A percentile compares a stretch with the other conserved stretches of the same genome.
These are phyloP conservation scores for Knufia petricola DNA, from an alignment of 2,329 filamentous ascomycete species.

Conservation along the genomic window DNA sequence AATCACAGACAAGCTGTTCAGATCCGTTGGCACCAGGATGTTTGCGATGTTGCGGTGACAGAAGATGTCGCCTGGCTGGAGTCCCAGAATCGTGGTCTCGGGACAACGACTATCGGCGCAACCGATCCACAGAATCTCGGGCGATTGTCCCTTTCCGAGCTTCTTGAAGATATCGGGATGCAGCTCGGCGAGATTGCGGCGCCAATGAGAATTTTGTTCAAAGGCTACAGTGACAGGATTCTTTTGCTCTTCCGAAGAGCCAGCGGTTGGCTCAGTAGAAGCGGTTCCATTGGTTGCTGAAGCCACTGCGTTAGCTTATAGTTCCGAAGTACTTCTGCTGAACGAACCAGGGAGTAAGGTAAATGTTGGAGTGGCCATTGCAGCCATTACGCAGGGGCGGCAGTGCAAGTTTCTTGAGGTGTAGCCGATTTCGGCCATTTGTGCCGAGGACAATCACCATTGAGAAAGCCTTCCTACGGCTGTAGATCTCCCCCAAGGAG, in stretches of 20 bases:
- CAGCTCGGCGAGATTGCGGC: conserved; percentile 20
- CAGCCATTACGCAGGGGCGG: background rate
- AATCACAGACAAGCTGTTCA: conserved; percentile 65
- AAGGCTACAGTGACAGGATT: conserved; percentile 21
- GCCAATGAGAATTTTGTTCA: conserved; percentile 22
- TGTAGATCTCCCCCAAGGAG: too few relatives aligned
- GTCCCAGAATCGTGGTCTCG: conserved; percentile 63
- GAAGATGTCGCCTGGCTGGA: conserved; percentile 76
- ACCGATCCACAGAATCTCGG: conserved; percentile 65
- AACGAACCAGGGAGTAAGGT: too few relatives aligned
- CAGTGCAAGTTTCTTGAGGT: background rate
- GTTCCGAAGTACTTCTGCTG: background rate
- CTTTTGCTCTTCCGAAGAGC: background rate
- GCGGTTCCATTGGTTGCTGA: background rate
- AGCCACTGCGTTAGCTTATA: background rate
- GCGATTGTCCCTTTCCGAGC: conserved; percentile 56
- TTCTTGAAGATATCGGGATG: conserved; percentile 61
- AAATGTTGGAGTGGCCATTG: too few relatives aligned
- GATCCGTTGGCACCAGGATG: conserved; percentile 63
- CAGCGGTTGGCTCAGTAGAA: background rate
- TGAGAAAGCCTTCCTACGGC: too few relatives aligned
- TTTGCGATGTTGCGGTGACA: conserved; percentile 89
- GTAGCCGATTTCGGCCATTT: too few relatives aligned
- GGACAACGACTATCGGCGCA: conserved; percentile 80
- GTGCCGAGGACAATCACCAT: too few relatives aligned